A percentile compares a stretch with the other conserved stretches of the same genome.
Conservation (phyloP, 352 stramenopile genomes). For the Globisporangium rhizosaccharum region DNA sequence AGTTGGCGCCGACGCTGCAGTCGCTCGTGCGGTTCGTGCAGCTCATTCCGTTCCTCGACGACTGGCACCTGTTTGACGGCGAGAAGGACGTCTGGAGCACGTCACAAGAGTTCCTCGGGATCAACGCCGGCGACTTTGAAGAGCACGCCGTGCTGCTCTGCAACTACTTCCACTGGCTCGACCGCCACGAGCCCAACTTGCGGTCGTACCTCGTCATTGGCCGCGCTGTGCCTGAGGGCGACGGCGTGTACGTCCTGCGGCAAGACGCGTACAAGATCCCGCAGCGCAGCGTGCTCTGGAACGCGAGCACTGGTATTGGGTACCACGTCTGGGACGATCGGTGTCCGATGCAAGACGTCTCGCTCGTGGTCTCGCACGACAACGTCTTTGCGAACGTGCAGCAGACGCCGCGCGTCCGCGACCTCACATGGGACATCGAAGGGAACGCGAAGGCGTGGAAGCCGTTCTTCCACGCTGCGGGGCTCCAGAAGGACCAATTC, state of each 20-base stretch:
- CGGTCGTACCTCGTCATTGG: slow-evolving; percentile 87
- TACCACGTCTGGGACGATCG: slow-evolving; percentile 71
- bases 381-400: slow-evolving; percentile 92
- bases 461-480: slow-evolving; percentile 60
- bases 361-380: slow-evolving; percentile 77
- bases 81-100: slow-evolving; percentile 86
- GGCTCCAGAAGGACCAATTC: slow-evolving; percentile 18
- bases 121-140: slow-evolving; percentile 84
- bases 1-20: slow-evolving; percentile 17
- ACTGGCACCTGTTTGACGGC: slow-evolving; percentile 84
- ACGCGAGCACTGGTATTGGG: slow-evolving; percentile 77
- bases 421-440: slow-evolving; percentile 84
- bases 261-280: slow-evolving; percentile 45
- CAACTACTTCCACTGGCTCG: slow-evolving; percentile 89
- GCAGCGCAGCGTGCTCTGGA: slow-evolving; percentile 74
- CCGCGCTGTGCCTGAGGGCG: slow-evolving; percentile 72
- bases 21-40: slow-evolving; percentile 85
- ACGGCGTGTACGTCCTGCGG: slow-evolving; percentile 85
- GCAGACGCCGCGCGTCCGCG: slow-evolving; percentile 26
- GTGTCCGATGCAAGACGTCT: slow-evolving; percentile 84
- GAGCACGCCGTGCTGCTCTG: slow-evolving; percentile 91
- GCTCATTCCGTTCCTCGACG: slow-evolving; percentile 88
- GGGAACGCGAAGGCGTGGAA: slow-evolving; percentile 78
- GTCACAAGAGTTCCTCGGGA: slow-evolving; percentile 87
- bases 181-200: slow-evolving; percentile 29